These are phyloP conservation scores for Boeremia lycopersici DNA, from an alignment of 2,329 filamentous ascomycete genomes.

Conservation along the genomic window DNA sequence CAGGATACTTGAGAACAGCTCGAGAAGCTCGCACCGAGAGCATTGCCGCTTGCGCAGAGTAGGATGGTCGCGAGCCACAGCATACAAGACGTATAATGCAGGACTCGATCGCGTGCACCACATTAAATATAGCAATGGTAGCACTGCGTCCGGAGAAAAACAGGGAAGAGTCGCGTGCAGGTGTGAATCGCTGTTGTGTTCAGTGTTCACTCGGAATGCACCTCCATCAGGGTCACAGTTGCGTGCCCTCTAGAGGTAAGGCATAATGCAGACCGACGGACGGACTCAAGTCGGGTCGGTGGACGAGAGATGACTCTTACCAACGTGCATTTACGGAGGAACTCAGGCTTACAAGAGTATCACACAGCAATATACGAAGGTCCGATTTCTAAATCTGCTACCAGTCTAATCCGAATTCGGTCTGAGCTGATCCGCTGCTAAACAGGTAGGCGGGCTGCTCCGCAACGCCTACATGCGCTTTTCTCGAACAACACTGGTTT, in stretches of 20 bases:
- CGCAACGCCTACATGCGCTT: neutral
- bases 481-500: conserved; percentile 5
- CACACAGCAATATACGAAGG: too few relatives aligned
- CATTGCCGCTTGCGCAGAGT: neutral
- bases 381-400: too few relatives aligned
- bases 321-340: neutral
- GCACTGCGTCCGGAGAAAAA: conserved; percentile 1
- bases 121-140: conserved; percentile 4
- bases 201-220: neutral
- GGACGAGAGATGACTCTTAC: neutral
- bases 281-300: neutral
- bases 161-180: conserved; percentile 11
- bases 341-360: neutral
- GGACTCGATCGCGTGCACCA: conserved; percentile 13
- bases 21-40: neutral
- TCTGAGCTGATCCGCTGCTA: neutral
- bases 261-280: conserved; percentile 1
- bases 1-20: neutral
- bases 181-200: conserved; percentile 5
- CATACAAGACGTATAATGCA: conserved; percentile 8
- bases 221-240: neutral
- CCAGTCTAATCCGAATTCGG: neutral
- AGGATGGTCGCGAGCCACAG: neutral
- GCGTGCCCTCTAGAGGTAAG: conserved; percentile 5
- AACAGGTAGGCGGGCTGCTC: neutral